Evolutionary conservation across 371 early-diverging fungal genomes (phyloP), one percentile per base, ranked within the genome.

Genomic region (Mortierella sp.): DNA sequence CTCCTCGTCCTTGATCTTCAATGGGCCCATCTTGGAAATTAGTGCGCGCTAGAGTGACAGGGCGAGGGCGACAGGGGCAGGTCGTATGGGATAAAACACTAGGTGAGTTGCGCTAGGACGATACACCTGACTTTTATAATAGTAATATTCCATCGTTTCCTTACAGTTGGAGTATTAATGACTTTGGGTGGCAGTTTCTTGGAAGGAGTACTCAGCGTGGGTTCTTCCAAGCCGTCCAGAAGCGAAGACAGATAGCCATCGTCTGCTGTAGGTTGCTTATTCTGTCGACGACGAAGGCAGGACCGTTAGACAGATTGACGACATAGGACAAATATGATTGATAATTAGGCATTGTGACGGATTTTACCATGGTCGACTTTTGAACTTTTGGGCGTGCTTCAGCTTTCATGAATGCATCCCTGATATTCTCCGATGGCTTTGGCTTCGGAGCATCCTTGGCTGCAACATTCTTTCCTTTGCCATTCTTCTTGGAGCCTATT

Each of bases 1-100:
- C 19, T 56, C 67, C 30, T 64, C 70, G 47, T 76, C 70, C 48
- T 68, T 63, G 56, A 73, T 67, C 43, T 59, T 73, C 15, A 73
- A 26, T 8, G 68, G 60, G 6, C 52, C 60, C 46, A 72, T 41
- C 47, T 57, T 72, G 14, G 65, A 65, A 26, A 72, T 61, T 4
- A 72, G 41, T n/a, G 54, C 48, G 19, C 64, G 59, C 75, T 73
- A 49, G 32, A 19, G 21, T 28, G n/a, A 9, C 12, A 17, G 12
- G 27, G 15, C 3, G 5, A 55, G 27, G n/a, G 4, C 4, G 26
- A 26, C 19, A 17, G 4, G 6, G 19, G 8, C 9, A 30, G 8
- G 23, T 6, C 8, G 17, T 9, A 21, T 21, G 17, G 27, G 19
- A 4, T 47, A n/a, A n/a, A n/a, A n/a, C n/a, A n/a, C n/a, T n/a